Conservation (phyloP, 345 rosid species). For the Ricinus communis region DNA sequence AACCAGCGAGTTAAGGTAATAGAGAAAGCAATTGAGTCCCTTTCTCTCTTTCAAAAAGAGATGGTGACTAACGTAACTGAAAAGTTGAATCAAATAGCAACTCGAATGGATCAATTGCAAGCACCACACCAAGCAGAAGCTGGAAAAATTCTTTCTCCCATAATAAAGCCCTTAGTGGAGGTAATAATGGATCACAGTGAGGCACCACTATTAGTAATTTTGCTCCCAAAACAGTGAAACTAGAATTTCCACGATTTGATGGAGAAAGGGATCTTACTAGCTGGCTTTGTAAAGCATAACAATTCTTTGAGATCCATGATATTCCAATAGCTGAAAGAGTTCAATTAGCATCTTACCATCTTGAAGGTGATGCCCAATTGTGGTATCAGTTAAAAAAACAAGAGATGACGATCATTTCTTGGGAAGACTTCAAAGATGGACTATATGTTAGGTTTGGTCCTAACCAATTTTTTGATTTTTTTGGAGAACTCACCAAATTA, state of each 20-base stretch:
- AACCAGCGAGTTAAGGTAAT: neutral
- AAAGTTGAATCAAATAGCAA: neutral
- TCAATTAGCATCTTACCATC: too few relatives aligned
- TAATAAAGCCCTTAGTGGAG: neutral
- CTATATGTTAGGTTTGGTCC: too few relatives aligned
- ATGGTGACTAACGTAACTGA: neutral
- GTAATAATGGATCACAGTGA: neutral
- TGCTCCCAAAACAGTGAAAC: neutral
- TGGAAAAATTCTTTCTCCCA: neutral
- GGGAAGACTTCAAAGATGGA: too few relatives aligned
- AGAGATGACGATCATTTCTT: too few relatives aligned
- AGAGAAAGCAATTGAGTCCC: neutral
- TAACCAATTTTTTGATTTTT: too few relatives aligned
- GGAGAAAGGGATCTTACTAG: neutral
- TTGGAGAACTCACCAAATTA: too few relatives aligned
- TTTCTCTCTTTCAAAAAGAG: neutral
- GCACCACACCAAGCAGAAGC: neutral
- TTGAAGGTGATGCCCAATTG: too few relatives aligned
- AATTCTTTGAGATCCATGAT: too few relatives aligned
- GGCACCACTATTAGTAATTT: neutral
- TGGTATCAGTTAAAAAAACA: too few relatives aligned
- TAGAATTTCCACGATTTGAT: neutral
- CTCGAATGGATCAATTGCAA: too few relatives aligned
- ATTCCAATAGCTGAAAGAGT: too few relatives aligned
- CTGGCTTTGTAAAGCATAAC: neutral